Evolutionary conservation across 345 rosid genomes (phyloP).

Genomic region (Fremontodendron californicum): DNA sequence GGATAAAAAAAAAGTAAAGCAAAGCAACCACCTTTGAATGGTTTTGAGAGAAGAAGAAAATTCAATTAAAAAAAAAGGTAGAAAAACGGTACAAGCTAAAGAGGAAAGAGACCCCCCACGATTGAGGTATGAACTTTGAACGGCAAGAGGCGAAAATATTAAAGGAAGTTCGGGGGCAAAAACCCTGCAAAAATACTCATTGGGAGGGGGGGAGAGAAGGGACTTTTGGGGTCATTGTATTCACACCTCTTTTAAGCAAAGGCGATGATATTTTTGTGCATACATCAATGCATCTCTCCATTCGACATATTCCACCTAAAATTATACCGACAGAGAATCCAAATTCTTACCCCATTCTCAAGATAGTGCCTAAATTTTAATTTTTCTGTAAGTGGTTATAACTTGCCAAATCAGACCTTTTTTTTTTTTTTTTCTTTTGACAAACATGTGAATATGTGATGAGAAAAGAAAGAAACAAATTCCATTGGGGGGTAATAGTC

Average conservation of each 20-base stretch:
- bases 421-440: neutral
- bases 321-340: constrained; percentile 12
- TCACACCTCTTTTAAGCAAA: constrained; percentile 35
- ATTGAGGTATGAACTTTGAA: constrained; percentile 23
- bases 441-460: constrained; percentile 8
- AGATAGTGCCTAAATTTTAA: neutral
- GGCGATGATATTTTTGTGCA: constrained; percentile 1
- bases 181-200: neutral
- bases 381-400: neutral
- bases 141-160: constrained; percentile 5
- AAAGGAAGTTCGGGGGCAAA: neutral
- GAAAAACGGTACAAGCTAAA: constrained; percentile 4
- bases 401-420: neutral
- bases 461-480: neutral
- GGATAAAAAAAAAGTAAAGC: constrained; percentile 6
- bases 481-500: too few relatives aligned
- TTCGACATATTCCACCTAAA: constrained; percentile 16
- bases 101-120: constrained; percentile 25
- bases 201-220: neutral
- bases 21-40: constrained; percentile 25
- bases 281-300: neutral
- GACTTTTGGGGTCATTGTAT: constrained; percentile 6
- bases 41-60: neutral
- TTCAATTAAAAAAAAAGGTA: neutral
- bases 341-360: neutral